Evolutionary conservation across 306 rosid species (phyloP), one percentile per base, ranked within the genome.

Genomic region (Casuarina equisetifolia): DNA sequence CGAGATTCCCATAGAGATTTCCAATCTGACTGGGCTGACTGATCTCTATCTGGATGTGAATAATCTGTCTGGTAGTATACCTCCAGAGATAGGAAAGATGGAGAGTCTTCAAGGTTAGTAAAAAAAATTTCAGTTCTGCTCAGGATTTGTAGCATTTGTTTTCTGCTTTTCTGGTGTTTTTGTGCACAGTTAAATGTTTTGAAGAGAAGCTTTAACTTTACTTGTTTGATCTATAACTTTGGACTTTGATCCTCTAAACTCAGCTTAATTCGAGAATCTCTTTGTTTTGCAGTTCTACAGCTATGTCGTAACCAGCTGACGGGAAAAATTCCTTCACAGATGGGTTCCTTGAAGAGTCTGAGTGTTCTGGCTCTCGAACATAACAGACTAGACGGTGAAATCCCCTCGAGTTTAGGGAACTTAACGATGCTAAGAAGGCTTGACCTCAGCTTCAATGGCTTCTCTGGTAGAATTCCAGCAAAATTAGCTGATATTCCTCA

Each of bases 11-110:
- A 77, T 72, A 45, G 96, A 90, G 76, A 85, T 95, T 81, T 82
- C 94, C 4, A 90, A 80, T 58, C 90, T 95, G 36, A 85, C 92
- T 68, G 96, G 88, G 15, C 87, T 95, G 42, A 67, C 75, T 39
- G 99, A 95, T 81, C 97, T 95, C 51, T 95, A 95, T 87, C 97
- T 95, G 48, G 81, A 95, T 19, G 90, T 95, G 0, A 95, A 95
- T 83, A 82, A 25, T 83, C 85, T 95, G 46, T 83, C 93, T 72
- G 99, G 99, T 48, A 52, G 3, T 32, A 91, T 95, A 75, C 97
- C 99, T 66, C 45, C 74, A 49, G 85, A 88, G 78, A 54, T 95
- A 63, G 92, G 90, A 20, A 84, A 77, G 59, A 91, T 95, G 90
- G 81, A 84, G 48, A 85, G 86, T 81, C 97, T 95, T 74, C 97